Base-by-base conservation (phyloP, 2,329 filamentous ascomycete species). In the Epichloe typhina region DNA sequence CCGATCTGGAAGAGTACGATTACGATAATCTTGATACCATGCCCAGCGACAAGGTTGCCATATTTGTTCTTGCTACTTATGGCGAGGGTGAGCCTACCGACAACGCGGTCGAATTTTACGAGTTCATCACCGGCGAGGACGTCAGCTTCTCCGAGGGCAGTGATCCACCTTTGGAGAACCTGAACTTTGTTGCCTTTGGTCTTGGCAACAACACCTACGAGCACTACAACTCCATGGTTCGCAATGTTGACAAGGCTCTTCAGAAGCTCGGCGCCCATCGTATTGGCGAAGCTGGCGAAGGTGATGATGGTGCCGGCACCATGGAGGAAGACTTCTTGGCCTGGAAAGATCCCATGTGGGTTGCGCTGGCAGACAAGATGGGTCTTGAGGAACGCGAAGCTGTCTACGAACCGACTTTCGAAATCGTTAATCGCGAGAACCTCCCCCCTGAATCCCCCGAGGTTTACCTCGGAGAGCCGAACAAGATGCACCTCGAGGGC, bases 301-400 rank as follows among this genome's bases (percentile, higher is more conserved):
- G 93, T 62, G 93, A 98, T 62, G 93, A 98, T 66, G 93, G 94
- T 56, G 90, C 93, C 57, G 93, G 94, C 54, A 98, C 93, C 52
- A 98, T 98, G 94, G 93, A 98, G 72, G 94, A 98, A 72, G 94
- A 98, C 63, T 98, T 97, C 69, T 72, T 98, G 61, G 88, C 91
- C 57, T 98, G 93, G 93, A 98, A 98, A 73, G 93, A 98, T 62
- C 90, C 90, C 55, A 98, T 98, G 93, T 98, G 94, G 93, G 74
- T 79, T 61, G 86, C 86, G 53, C 75, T 98, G 49, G 76, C 85
- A 23, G 79, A 87, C 57, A 82, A 87, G 64, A 88, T 98, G 84
- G 80, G 80, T 50, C 73, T 98, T 51, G 86, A 97, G 69, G 93
- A 98, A 71, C 89, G 93, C 53, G 94, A 98, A 66, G 88, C 90